Conservation (phyloP, 352 stramenopile genomes). For the Pythium biforme region DNA sequence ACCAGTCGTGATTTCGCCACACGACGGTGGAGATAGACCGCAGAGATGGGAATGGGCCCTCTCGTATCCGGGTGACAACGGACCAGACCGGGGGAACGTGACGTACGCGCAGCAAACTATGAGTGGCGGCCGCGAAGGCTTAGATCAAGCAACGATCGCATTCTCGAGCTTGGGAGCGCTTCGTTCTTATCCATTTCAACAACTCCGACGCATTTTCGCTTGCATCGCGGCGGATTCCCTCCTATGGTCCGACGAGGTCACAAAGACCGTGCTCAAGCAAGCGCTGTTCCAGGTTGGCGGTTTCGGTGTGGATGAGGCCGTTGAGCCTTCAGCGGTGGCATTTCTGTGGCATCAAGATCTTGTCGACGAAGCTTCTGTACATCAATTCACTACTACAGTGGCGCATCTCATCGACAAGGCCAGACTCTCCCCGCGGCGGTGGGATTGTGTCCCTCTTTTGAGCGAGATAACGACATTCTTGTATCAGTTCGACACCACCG, state of each 20-base stretch:
- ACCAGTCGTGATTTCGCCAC: background rate
- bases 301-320: constrained; percentile 4
- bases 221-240: constrained; percentile 40
- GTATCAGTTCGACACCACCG: constrained; percentile 29
- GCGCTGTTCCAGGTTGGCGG: constrained; percentile 49
- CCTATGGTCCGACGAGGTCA: constrained; percentile 39
- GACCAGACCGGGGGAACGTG: constrained; percentile 36
- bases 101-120: constrained; percentile 39
- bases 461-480: constrained; percentile 34
- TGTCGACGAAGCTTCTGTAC: background rate
- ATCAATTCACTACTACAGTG: constrained; percentile 24
- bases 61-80: constrained; percentile 32
- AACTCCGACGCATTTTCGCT: constrained; percentile 47
- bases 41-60: constrained; percentile 44
- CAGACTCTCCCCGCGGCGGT: constrained; percentile 16
- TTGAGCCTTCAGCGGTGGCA: background rate
- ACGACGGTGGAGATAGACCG: background rate
- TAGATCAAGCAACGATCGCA: constrained; percentile 33
- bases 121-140: constrained; percentile 4
- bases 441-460: constrained; percentile 33
- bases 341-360: constrained; percentile 52
- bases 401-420: constrained; percentile 20
- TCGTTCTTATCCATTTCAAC: constrained; percentile 48
- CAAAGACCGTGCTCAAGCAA: constrained; percentile 40
- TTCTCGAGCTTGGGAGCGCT: constrained; percentile 33